Evolutionary conservation across 805 yeast species (phyloP).

Genomic region (Blastobotrys terrestris): DNA sequence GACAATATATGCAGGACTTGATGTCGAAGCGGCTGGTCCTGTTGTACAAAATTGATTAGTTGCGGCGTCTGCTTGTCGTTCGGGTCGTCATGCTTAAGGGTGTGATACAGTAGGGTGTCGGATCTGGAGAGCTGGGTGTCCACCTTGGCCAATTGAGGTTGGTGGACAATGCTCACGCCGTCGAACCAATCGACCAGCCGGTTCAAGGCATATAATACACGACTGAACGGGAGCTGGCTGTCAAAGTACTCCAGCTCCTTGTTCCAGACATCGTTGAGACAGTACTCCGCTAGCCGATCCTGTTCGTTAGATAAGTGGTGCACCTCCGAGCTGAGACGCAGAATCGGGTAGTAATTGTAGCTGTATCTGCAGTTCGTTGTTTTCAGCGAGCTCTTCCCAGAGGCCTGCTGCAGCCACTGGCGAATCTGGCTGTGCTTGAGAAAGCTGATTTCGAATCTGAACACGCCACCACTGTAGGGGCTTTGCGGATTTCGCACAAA

Average conservation of each 20-base stretch:
- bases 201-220: slow-evolving; percentile 5
- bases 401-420: slow-evolving; percentile 2
- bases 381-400: neutral
- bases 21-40: neutral
- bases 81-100: neutral
- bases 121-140: slow-evolving; percentile 6
- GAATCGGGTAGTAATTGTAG: slow-evolving; percentile 4
- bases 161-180: neutral
- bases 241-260: neutral
- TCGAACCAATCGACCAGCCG: slow-evolving; percentile 10
- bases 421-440: slow-evolving; percentile 4
- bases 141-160: slow-evolving; percentile 2
- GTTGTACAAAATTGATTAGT: slow-evolving; percentile 7
- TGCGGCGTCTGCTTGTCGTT: slow-evolving; percentile 4
- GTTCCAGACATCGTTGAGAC: slow-evolving; percentile 5
- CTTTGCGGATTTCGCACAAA: slow-evolving; percentile 6
- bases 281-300: slow-evolving; percentile 8
- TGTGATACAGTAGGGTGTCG: slow-evolving; percentile 7
- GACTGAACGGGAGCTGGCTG: slow-evolving; percentile 1
- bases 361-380: neutral
- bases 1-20: neutral
- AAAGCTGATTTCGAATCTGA: slow-evolving; percentile 10
- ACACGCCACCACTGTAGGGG: slow-evolving; percentile 8
- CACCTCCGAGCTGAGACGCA: slow-evolving; percentile 3
- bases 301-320: slow-evolving; percentile 2